phyloP scores from a whole-genome alignment of 768 basidiomycete species.

The Kwoniella botswanensis region DNA sequence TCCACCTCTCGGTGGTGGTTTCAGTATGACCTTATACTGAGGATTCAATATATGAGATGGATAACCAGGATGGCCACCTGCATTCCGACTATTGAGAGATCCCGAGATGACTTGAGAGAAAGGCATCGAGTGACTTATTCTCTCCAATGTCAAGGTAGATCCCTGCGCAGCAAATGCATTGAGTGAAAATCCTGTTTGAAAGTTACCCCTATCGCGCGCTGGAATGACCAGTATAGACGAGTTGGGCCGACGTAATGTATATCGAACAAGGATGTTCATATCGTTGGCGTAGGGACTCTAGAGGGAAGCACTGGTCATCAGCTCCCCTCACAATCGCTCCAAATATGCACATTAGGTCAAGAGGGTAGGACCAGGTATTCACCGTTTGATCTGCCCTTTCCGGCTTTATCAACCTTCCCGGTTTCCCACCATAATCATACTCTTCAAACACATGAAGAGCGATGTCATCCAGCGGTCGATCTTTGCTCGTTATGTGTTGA shows the following conservation, averaged over 20 bases:
- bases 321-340: neutral
- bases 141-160: slow-evolving; percentile 31
- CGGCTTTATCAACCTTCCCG: slow-evolving; percentile 2
- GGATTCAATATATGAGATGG: slow-evolving; percentile 89
- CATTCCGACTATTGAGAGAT: slow-evolving; percentile 69
- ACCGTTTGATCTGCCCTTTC: slow-evolving; percentile 17
- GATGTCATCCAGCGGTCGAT: slow-evolving; percentile 69
- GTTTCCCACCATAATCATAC: slow-evolving; percentile 3
- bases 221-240: slow-evolving; percentile 37
- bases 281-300: slow-evolving; percentile 61
- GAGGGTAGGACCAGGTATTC: slow-evolving; percentile 1
- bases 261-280: slow-evolving; percentile 61
- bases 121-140: slow-evolving; percentile 30
- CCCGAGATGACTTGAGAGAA: slow-evolving; percentile 62
- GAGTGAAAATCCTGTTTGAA: slow-evolving; percentile 50
- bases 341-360: neutral
- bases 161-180: slow-evolving; percentile 33
- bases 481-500: slow-evolving; percentile 72
- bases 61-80: slow-evolving; percentile 81
- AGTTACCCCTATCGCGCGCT: slow-evolving; percentile 46
- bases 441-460: slow-evolving; percentile 64
- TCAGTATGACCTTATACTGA: slow-evolving; percentile 75
- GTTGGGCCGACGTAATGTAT: slow-evolving; percentile 5
- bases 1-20: slow-evolving; percentile 49
- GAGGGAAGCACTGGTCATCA: neutral